Base-by-base conservation (phyloP, 2,329 filamentous ascomycete genomes). In the Pestalotiopsis sp. region DNA sequence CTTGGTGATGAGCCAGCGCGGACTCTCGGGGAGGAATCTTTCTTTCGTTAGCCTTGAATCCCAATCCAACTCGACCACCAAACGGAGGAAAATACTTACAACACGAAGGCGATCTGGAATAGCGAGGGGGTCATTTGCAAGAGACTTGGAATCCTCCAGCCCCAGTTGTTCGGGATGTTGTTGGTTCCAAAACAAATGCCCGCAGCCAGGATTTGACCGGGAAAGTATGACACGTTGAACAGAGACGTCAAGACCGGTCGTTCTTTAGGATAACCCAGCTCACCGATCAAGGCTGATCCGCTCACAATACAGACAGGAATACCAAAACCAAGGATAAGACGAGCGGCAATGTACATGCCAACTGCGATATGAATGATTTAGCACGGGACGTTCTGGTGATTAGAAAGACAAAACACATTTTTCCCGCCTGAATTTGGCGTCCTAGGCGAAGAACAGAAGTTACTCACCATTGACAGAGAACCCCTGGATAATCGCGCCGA, bases 211-310 rank as follows among this genome's bases (percentile, higher is more conserved):
- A 88, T 85, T 65, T 82, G 79, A 4, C 87, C 87, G 58, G 89
- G 77, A 71, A 88, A 84, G 73, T 87, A 89, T 12, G 85, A 85
- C 77, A 81, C 84, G 73, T 90, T 90, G 81, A 90, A 90, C 4
- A 90, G 81, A 11, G 87, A 89, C 1, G 87, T 90, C 67, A 90
- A 71, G 56, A 88, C 81, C 0, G 87, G 82, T 67, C 88, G 86
- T 75, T 90, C 88, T 77, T 89, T 89, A 6, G 88, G 87, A 75
- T 90, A 86, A 2, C 83, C 85, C 12, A 90, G 79, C 76, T 90
- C 89, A 73, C 87, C 88, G 39, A 90, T 87, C 62, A 90, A 78
- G 6, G 86, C 83, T 1, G 88, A 88, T 4, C 85, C 88, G 6
- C 86, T 86, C 67, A 90, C 85, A 72, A 90, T 90, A 71, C 84